Percentiles rank a stretch among this genome's conserved stretches.
These are phyloP conservation scores for Tilletia horrida DNA, from an alignment of 1,284 basidiomycete genomes.

Conservation along the genomic window DNA sequence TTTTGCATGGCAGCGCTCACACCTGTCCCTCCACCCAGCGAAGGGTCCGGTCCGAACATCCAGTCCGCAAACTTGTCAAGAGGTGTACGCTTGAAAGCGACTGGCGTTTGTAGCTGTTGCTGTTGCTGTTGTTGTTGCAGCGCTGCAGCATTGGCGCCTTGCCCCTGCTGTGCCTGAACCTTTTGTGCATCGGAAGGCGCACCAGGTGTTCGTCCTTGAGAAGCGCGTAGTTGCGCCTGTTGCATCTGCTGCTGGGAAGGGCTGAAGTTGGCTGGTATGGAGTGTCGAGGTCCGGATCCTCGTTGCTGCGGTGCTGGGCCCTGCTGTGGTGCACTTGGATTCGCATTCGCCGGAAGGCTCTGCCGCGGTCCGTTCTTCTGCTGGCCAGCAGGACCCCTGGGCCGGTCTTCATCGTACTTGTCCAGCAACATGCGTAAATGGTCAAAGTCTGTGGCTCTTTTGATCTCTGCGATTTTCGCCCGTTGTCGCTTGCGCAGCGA, in stretches of 20 bases:
- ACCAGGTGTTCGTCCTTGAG: neutral
- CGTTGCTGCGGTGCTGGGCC: neutral
- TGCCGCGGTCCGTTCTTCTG: slow-evolving; percentile 2
- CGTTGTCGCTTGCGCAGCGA: slow-evolving; percentile 74
- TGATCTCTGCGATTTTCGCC: slow-evolving; percentile 88
- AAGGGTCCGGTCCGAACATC: slow-evolving; percentile 55
- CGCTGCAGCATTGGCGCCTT: neutral
- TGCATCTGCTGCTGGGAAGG: neutral
- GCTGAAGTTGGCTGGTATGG: neutral
- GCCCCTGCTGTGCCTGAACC: neutral
- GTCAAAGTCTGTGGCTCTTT: slow-evolving; percentile 95
- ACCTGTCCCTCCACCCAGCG: slow-evolving; percentile 37
- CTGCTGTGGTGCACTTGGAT: neutral
- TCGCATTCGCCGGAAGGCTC: slow-evolving; percentile 7
- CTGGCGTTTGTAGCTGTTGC: neutral
- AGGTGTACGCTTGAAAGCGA: slow-evolving; percentile 30
- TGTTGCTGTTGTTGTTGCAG: neutral
- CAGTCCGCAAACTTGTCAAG: slow-evolving; percentile 57
- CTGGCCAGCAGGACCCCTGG: slow-evolving; percentile 29
- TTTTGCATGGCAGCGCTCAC: slow-evolving; percentile 58
- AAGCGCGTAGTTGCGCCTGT: neutral
- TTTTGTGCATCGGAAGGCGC: too few species aligned
- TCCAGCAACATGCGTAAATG: slow-evolving; percentile 83
- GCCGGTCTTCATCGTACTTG: slow-evolving; percentile 71
- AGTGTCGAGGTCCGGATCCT: slow-evolving; percentile 1